Evolutionary conservation across 371 early-diverging fungal species (phyloP).

Genomic region (Gilbertella persicaria): DNA sequence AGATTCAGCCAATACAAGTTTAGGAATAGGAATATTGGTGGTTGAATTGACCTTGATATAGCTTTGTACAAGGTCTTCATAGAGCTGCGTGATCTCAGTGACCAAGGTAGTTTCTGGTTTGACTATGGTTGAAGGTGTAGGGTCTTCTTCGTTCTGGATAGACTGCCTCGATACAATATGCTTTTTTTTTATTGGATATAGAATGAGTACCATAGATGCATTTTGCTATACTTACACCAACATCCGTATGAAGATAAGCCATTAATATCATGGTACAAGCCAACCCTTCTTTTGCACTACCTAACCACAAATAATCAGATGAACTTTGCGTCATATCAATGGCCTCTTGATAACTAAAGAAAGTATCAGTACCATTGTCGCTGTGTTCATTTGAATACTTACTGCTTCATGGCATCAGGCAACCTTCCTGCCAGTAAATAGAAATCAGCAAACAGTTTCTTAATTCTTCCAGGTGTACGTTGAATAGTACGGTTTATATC

Average conservation of each 20-base stretch:
- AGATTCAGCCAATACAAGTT: conserved; percentile 49
- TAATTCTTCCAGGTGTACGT: conserved; percentile 72
- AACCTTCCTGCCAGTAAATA: conserved; percentile 72
- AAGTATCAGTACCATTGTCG: neutral
- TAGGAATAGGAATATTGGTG: conserved; percentile 26
- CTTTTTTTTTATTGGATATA: neutral
- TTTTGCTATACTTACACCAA: conserved; percentile 33
- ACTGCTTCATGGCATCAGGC: conserved; percentile 73
- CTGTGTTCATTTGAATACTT: conserved; percentile 3
- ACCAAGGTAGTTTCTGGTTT: conserved; percentile 6
- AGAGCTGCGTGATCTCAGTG: conserved; percentile 56
- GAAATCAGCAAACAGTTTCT: conserved; percentile 80
- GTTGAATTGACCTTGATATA: conserved; percentile 52
- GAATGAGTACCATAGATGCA: no score
- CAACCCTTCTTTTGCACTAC: conserved; percentile 75
- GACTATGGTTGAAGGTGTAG: conserved; percentile 2
- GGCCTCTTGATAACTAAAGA: conserved; percentile 62
- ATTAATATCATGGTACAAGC: conserved; percentile 65
- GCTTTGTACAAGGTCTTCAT: conserved; percentile 41
- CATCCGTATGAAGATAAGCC: conserved; percentile 63
- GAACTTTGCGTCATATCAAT: conserved; percentile 70
- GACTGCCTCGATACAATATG: conserved; percentile 23
- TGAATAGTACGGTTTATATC: conserved; percentile 29
- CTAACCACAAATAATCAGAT: conserved; percentile 79
- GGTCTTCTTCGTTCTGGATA: conserved; percentile 4